These are phyloP conservation scores for Colletotrichum caudatum DNA, from an alignment of 2,329 filamentous ascomycete genomes.

Conservation along the genomic window DNA sequence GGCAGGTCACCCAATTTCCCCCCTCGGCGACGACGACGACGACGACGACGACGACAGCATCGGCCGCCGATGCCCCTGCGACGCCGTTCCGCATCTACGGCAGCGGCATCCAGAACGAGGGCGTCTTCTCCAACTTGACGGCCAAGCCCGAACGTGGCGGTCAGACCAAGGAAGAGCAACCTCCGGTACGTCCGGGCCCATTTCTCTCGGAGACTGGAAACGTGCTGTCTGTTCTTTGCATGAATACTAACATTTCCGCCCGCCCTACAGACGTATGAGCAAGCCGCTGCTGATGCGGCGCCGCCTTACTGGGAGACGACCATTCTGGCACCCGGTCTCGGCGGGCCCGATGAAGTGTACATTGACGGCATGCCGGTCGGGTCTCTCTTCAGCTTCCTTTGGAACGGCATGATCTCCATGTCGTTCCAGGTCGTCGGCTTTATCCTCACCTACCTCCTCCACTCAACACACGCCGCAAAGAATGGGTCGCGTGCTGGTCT, in stretches of 20 bases:
- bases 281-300: conserved; percentile 94
- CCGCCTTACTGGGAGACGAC: conserved; percentile 99
- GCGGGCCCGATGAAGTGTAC: conserved; percentile 93
- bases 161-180: conserved; percentile 86
- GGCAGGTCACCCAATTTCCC: conserved; percentile 43
- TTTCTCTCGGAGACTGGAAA: neutral
- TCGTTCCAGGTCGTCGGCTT: conserved; percentile 98
- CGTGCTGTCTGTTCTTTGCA: conserved; percentile 50
- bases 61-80: conserved; percentile 42
- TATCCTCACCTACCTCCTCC: conserved; percentile 95
- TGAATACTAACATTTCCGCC: conserved; percentile 10
- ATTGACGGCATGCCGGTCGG: conserved; percentile 95
- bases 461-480: conserved; percentile 98
- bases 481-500: conserved; percentile 95
- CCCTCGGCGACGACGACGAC: conserved; percentile 45
- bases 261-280: conserved; percentile 92
- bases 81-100: conserved; percentile 72
- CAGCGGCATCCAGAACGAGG: conserved; percentile 84
- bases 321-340: conserved; percentile 91
- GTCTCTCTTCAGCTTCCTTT: conserved; percentile 86
- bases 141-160: conserved; percentile 88
- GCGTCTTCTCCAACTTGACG: conserved; percentile 94
- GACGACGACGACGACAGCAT: conserved; percentile 45
- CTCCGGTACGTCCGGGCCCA: conserved; percentile 76
- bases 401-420: conserved; percentile 97